These are phyloP conservation scores for Euphrasia arctica DNA, from an alignment of 305 asterid genomes.

Conservation along the genomic window DNA sequence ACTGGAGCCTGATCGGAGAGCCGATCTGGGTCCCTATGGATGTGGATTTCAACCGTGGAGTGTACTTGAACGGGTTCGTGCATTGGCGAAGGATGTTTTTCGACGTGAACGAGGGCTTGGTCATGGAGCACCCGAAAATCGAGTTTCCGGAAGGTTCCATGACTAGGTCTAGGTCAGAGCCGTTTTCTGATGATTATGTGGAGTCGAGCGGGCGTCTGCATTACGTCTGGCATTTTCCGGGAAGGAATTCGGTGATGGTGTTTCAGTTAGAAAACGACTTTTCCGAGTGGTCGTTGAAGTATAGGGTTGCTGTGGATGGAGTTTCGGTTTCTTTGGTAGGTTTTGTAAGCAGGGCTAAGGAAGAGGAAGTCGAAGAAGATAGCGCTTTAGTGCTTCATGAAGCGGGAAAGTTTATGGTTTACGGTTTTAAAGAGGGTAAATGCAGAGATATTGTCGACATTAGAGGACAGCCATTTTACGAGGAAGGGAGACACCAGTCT, in stretches of 20 bases:
- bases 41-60: conserved; percentile 28
- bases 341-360: conserved; percentile 18
- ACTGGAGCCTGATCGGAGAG: conserved; percentile 32
- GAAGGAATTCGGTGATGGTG: conserved; percentile 24
- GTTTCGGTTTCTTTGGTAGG: conserved; percentile 24
- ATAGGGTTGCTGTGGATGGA: conserved; percentile 16
- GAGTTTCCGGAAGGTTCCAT: conserved; percentile 5
- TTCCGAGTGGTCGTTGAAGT: conserved; percentile 34
- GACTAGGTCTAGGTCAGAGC: background rate
- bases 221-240: conserved; percentile 22
- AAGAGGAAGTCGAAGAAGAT: conserved; percentile 27
- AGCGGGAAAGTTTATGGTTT: conserved; percentile 25
- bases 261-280: conserved; percentile 29
- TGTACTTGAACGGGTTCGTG: conserved; percentile 33
- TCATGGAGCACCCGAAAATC: conserved; percentile 27
- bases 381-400: conserved; percentile 26
- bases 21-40: conserved; percentile 28
- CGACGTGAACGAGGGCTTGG: conserved; percentile 17
- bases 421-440: conserved; percentile 11
- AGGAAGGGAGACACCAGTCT: conserved; percentile 13
- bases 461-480: conserved; percentile 16
- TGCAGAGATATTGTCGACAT: conserved; percentile 22
- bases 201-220: conserved; percentile 31
- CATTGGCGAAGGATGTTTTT: conserved; percentile 39
- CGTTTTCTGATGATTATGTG: background rate